Evolutionary conservation across 2,329 filamentous ascomycete genomes (phyloP).

Genomic region (Ceratocystis albifundus): DNA sequence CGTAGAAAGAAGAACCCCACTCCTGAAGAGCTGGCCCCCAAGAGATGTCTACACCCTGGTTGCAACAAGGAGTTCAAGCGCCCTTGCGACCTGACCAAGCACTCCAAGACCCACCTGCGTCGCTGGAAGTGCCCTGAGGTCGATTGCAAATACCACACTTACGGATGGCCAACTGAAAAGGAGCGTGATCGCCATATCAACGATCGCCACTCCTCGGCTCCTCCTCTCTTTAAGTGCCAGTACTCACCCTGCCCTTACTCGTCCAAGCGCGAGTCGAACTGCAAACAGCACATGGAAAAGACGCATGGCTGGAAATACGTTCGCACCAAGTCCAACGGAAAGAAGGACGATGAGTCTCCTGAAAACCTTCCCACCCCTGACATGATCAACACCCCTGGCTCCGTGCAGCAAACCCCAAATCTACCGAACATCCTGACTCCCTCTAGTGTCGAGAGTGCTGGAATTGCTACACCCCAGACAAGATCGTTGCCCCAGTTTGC

Average conservation of each 20-base stretch:
- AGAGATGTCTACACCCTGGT: constrained; percentile 60
- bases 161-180: constrained; percentile 95
- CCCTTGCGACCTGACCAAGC: constrained; percentile 94
- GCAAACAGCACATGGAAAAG: constrained; percentile 99
- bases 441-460: constrained; percentile 38
- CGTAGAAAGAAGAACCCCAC: constrained; percentile 87
- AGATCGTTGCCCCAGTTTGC: constrained; percentile 33
- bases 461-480: constrained; percentile 45
- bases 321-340: constrained; percentile 84
- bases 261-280: constrained; percentile 91
- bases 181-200: constrained; percentile 93
- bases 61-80: constrained; percentile 92
- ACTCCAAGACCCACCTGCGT: constrained; percentile 93
- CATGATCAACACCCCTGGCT: constrained; percentile 35
- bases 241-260: constrained; percentile 81
- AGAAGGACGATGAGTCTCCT: constrained; percentile 33
- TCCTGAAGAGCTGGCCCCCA: constrained; percentile 68
- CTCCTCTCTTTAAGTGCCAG: constrained; percentile 70
- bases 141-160: constrained; percentile 78
- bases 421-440: constrained; percentile 53
- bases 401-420: constrained; percentile 44
- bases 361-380: background rate
- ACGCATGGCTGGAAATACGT: constrained; percentile 84
- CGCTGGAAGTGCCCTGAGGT: constrained; percentile 83
- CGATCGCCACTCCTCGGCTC: constrained; percentile 79